Percentiles rank a stretch among this genome's conserved stretches.
Evolutionary conservation across 768 basidiomycete species (phyloP).

Genomic region (Suillus decipiens): DNA sequence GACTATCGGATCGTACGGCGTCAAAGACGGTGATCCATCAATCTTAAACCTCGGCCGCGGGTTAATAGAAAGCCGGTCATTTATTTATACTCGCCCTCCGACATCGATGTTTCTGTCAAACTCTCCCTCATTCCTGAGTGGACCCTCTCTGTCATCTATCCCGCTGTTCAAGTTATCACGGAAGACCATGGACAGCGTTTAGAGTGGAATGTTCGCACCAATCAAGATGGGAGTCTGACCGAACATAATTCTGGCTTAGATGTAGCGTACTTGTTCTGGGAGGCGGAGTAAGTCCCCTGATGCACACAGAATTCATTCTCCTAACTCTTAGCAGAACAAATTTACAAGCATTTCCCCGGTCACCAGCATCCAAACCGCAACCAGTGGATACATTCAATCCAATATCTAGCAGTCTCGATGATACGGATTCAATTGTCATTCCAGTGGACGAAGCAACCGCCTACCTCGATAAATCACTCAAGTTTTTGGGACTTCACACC

Average conservation of each 20-base stretch:
- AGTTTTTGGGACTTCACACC: neutral
- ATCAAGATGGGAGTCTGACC: neutral
- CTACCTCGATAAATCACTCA: neutral
- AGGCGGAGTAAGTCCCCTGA: neutral
- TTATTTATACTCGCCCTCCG: conserved; percentile 6
- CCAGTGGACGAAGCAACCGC: neutral
- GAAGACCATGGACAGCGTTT: neutral
- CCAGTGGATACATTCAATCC: neutral
- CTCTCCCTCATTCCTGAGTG: neutral
- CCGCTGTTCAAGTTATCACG: neutral
- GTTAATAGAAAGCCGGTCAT: conserved; percentile 3
- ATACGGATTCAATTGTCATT: neutral
- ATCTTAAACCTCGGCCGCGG: neutral
- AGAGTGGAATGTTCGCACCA: neutral
- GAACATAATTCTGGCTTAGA: neutral
- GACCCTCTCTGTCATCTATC: conserved; percentile 1
- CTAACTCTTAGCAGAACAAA: neutral
- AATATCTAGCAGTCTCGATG: neutral
- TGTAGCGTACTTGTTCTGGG: neutral
- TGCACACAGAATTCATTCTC: neutral
- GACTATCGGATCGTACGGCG: neutral
- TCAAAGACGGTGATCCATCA: neutral
- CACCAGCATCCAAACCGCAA: neutral
- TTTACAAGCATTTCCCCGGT: neutral
- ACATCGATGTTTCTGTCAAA: neutral